phyloP scores from a whole-genome alignment of 805 yeast species.

The Schwanniomyces pseudopolymorphus region DNA sequence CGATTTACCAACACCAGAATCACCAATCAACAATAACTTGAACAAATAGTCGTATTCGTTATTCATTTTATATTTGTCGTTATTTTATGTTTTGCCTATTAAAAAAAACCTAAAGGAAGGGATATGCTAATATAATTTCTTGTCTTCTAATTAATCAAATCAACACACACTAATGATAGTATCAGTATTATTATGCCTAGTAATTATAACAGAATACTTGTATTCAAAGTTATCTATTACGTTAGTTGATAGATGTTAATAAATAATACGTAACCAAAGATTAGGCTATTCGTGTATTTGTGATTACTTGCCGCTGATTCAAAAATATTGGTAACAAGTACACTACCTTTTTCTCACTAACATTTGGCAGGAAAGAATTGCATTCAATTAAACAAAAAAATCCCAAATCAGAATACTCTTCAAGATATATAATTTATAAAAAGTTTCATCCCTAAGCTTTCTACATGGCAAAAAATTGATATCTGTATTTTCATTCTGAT shows the following conservation, averaged over 20 bases:
- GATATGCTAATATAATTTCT: conserved; percentile 1
- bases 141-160: neutral
- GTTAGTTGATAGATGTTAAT: neutral
- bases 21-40: conserved; percentile 92
- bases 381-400: no score
- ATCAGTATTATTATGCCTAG: neutral
- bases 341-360: no score
- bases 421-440: no score
- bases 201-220: neutral
- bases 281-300: neutral
- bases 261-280: neutral
- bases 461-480: no score
- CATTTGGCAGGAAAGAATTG: no score
- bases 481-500: no score
- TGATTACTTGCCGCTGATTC: conserved; percentile 2
- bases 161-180: neutral
- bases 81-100: neutral
- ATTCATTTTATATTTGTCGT: conserved; percentile 53
- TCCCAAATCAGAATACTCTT: no score
- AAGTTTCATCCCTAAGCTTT: no score
- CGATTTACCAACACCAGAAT: conserved; percentile 98
- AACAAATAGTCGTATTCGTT: conserved; percentile 97
- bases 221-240: neutral
- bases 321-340: neutral
- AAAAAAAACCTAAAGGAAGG: no score